Base-by-base conservation (phyloP, 805 yeast species). In the Lachancea waltii region DNA sequence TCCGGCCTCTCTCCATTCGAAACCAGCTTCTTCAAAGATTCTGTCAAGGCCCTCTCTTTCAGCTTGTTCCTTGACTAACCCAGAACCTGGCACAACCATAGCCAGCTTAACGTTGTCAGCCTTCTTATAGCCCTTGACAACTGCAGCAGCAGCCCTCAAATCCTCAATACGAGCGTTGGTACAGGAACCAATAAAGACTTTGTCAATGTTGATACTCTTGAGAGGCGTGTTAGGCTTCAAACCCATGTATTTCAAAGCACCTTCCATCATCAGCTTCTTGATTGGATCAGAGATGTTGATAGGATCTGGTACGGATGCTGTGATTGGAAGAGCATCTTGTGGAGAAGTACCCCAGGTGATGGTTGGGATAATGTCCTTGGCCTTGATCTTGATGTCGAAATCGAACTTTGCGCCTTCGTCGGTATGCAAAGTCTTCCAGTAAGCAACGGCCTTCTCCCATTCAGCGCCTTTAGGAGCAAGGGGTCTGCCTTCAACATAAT, bases 281-380 rank as follows among this genome's bases (percentile, higher is more conserved):
- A 79, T 78, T 46, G 90, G 85, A 59, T 84, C 92, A 23, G 70
- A 62, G 19, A 76, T 73, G 39, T 66, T 66, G n/a, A 78, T 60
- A 45, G 98, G 98, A 60, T 92, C 94, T 36, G 98, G 98, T 32
- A 87, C 95, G 14, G 66, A 55, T 25, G 85, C 95, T 11, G 94
- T 81, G 54, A 92, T 89, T 44, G 98, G 97, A 47, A 92, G 70
- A 33, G 97, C 97, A 60, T 92, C 98, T 68, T 92, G 97, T 22
- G 98, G 98, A 54, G 97, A 90, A 51, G 92, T 92, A 70, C 98
- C 98, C 98, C 98, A 92, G 18, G 98, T 92, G 45, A 92, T 86
- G 17, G 98, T 92, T 50, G 98, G 98, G 36, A 84, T 77, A 44
- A 92, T 80, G 53, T 90, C 97, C 18, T 72, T 65, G 37, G 94